Base-by-base conservation (phyloP, 2,329 filamentous ascomycete genomes). In the Ceratocystis diversiconidia region DNA sequence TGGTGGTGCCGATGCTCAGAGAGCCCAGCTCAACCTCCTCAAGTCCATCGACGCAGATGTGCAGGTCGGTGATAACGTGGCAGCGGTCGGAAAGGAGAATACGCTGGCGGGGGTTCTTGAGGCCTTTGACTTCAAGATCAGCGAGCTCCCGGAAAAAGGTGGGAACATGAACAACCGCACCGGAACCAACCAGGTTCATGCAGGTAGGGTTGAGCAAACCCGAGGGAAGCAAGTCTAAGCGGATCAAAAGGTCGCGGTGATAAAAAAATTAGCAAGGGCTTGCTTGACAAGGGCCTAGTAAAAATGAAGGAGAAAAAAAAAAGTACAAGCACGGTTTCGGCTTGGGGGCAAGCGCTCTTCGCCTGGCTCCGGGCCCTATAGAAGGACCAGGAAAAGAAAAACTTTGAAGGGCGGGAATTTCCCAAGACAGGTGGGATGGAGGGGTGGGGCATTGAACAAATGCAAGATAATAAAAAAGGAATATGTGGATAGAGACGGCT, bases 131-230 rank as follows among this genome's bases (percentile, higher is more conserved):
- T 48, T 77, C 73, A 8, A 79, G 73, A 41, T 73, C 74, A 5
- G 71, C 65, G 19, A 79, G 73, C 70, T 79, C 69, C 68, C 68
- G 69, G 67, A 69, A 70, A 67, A 70, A 70, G 59, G 72, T 71
- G 65, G 68, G 71, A 70, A 87, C 79, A 74, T 89, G 82, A 69
- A 89, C 84, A 67, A 89, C 82, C 50, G 83, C 80, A 60, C 79
- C 86, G 61, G 85, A 86, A 67, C 87, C 88, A 72, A 92, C 87
- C 66, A 92, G 77, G 76, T 91, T 92, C 71, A 84, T 79, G 73
- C 83, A 88, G 55, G 78, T 77, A 5, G 87, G 85, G 72, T 87
- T 89, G 69, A 92, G 79, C 68, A 92, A 80, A 67, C 89, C 89
- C 65, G 84, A 88, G n/a, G 66, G 66, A 44, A 65, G 61, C 43